phyloP scores from a whole-genome alignment of 352 stramenopile genomes.

The Phytophthora pini region DNA sequence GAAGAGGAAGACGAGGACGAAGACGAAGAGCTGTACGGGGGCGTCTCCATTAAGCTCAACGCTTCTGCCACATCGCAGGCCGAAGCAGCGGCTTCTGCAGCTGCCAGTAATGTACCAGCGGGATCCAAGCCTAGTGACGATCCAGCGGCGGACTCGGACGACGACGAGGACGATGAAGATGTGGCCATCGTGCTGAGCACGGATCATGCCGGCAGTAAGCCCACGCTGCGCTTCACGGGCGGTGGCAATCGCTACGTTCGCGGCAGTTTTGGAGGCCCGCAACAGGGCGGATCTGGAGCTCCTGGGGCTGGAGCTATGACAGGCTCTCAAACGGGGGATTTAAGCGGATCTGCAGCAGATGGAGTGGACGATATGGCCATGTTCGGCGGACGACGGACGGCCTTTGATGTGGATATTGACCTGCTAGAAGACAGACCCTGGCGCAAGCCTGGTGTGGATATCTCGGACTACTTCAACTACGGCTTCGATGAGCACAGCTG shows the following conservation, averaged over 20 bases:
- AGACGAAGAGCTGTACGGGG: conserved; percentile 80
- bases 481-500: conserved; percentile 91
- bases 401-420: conserved; percentile 94
- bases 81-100: conserved; percentile 20
- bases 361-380: conserved; percentile 76
- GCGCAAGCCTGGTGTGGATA: conserved; percentile 91
- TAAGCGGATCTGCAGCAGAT: conserved; percentile 16
- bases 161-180: conserved; percentile 87
- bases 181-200: conserved; percentile 82
- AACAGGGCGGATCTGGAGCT: conserved; percentile 39
- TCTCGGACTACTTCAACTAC: conserved; percentile 96
- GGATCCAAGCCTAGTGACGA: conserved; percentile 15
- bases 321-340: conserved; percentile 26
- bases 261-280: conserved; percentile 52
- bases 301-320: conserved; percentile 2
- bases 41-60: conserved; percentile 77
- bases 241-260: conserved; percentile 82
- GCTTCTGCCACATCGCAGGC: conserved; percentile 38
- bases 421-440: conserved; percentile 92
- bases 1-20: conserved; percentile 76
- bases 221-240: conserved; percentile 80
- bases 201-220: conserved; percentile 68
- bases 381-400: conserved; percentile 85
- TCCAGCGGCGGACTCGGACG: conserved; percentile 64
- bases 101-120: conserved; percentile 1